phyloP scores from a whole-genome alignment of 2,329 filamentous ascomycete species.

The Trichoderma sp. region DNA sequence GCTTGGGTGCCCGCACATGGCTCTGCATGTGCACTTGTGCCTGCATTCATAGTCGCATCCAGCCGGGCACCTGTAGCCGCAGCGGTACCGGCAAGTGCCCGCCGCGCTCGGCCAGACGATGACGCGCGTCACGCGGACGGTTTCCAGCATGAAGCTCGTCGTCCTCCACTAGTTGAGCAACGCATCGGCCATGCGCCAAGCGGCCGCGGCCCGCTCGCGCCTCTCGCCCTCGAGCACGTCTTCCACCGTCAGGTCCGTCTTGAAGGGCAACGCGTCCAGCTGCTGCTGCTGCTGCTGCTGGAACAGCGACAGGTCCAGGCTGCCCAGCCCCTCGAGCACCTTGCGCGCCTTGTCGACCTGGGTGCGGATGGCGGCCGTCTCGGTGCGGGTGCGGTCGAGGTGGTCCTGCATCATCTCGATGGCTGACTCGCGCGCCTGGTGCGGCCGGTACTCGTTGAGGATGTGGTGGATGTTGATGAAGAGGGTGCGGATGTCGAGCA shows the following conservation, averaged over 20 bases:
- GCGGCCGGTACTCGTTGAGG: constrained; percentile 90
- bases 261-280: neutral
- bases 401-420: constrained; percentile 88
- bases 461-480: constrained; percentile 92
- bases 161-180: constrained; percentile 41
- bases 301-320: constrained; percentile 44
- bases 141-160: neutral
- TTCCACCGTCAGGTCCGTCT: constrained; percentile 17
- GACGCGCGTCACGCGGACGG: neutral
- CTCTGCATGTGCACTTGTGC: neutral
- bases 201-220: constrained; percentile 38
- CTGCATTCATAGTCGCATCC: too few relatives aligned
- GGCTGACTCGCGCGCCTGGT: constrained; percentile 86
- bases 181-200: constrained; percentile 50
- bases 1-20: neutral
- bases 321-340: constrained; percentile 69
- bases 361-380: constrained; percentile 69
- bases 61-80: neutral
- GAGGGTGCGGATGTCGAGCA: constrained; percentile 76
- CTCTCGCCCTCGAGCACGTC: constrained; percentile 30
- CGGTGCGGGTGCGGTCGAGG: constrained; percentile 69
- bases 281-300: neutral
- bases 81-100: neutral
- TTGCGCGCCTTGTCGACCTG: constrained; percentile 73
- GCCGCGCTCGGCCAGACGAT: neutral